These are phyloP conservation scores for Hygrocybe punicea DNA, from an alignment of 768 basidiomycete genomes.

Conservation along the genomic window DNA sequence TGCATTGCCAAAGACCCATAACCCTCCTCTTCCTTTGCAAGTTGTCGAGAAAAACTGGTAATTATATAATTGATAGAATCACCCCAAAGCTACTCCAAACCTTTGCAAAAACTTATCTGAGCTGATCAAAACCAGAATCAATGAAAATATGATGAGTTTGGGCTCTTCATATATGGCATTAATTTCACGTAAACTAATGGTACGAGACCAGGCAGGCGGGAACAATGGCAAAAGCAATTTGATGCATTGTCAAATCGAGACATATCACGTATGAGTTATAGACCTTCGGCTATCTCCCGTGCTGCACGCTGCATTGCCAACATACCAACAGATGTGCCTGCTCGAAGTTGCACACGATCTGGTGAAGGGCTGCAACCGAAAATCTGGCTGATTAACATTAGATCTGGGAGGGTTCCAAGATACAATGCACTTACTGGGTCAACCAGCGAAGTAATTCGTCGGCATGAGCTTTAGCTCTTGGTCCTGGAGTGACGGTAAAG, in stretches of 20 bases:
- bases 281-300: neutral
- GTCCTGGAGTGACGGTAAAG: neutral
- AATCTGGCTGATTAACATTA: neutral
- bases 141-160: too few species aligned
- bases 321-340: neutral
- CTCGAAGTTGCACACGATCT: neutral
- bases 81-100: too few species aligned
- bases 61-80: too few species aligned
- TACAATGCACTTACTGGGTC: neutral
- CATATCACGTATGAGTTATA: neutral
- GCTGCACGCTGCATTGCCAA: neutral
- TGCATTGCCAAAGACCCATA: too few species aligned
- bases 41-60: too few species aligned
- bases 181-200: too few species aligned
- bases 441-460: neutral
- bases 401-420: neutral
- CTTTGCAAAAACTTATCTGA: too few species aligned
- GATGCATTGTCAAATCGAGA: neutral
- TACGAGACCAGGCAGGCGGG: too few species aligned
- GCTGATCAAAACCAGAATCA: too few species aligned
- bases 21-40: too few species aligned
- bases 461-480: neutral
- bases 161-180: too few species aligned
- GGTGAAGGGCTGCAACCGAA: neutral
- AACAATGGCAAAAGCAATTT: neutral